Evolutionary conservation across 192 early-diverging fungal genomes (phyloP).

Genomic region (Backusella luteola): DNA sequence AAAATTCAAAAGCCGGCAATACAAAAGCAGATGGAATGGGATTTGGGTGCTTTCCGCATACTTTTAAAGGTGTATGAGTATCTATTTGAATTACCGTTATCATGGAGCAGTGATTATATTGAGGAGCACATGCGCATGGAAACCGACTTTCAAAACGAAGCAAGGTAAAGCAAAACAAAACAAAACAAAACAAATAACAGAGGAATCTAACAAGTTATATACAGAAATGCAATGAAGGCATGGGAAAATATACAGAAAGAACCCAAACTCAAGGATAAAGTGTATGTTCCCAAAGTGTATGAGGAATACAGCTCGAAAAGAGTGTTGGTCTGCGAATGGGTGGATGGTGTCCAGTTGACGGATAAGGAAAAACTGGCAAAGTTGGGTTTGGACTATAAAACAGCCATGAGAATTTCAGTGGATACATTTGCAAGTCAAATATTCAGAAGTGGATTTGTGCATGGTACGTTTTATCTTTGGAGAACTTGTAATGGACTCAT

Average conservation of each 20-base stretch:
- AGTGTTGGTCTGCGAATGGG: slow-evolving; percentile 88
- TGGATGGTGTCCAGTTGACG: slow-evolving; percentile 75
- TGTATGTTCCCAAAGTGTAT: slow-evolving; percentile 79
- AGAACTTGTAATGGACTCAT: neutral
- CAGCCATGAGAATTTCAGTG: slow-evolving; percentile 72
- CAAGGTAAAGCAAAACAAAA: slow-evolving; percentile 24
- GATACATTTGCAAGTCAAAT: slow-evolving; percentile 87
- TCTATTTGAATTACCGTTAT: slow-evolving; percentile 81
- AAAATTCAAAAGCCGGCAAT: slow-evolving; percentile 96
- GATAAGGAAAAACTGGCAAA: slow-evolving; percentile 51
- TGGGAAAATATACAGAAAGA: slow-evolving; percentile 51
- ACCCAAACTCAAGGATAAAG: slow-evolving; percentile 41
- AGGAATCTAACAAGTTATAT: neutral
- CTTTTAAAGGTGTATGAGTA: slow-evolving; percentile 65
- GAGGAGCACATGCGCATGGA: slow-evolving; percentile 76
- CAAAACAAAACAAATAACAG: neutral
- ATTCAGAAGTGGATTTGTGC: slow-evolving; percentile 83
- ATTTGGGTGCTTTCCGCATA: slow-evolving; percentile 69
- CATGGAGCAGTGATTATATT: slow-evolving; percentile 76
- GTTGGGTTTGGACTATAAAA: slow-evolving; percentile 32
- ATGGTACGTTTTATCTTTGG: slow-evolving; percentile 46
- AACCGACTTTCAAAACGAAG: slow-evolving; percentile 89
- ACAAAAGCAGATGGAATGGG: slow-evolving; percentile 77
- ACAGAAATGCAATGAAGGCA: slow-evolving; percentile 68
- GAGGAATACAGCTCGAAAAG: slow-evolving; percentile 66